Base-by-base conservation (phyloP, 371 early-diverging fungal genomes). In the Syncephalastrum monosporum region DNA sequence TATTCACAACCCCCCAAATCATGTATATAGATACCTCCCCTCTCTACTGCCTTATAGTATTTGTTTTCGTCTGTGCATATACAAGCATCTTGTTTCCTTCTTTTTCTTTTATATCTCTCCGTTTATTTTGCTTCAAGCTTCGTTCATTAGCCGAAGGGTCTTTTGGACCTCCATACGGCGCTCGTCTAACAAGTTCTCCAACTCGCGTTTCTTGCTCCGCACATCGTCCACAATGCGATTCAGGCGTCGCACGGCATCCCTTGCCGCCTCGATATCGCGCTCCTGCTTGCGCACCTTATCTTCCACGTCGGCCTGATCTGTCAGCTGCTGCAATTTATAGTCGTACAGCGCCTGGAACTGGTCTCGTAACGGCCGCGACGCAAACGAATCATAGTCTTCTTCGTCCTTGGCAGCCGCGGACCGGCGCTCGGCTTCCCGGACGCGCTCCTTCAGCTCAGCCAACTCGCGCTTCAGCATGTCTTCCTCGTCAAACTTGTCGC, bases 331-430 rank as follows among this genome's bases (percentile, higher is more conserved):
- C 38, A 79, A 43, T 44, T 79, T 79, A 55, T 79, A 79, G 51
- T 79, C 79, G 42, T 79, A 79, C 42, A 79, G 53, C 3, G 74
- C 74, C 61, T 79, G 79, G 55, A 75, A 79, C 54, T 79, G 76
- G 42, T 75, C 74, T 48, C 75, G 65, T 24, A 75, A 50, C 21
- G 79, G 75, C 14, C 74, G 69, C 10, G 74, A 65, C 17, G 72
- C 70, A 67, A 75, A 75, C 0, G 68, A 65, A n/a, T 71, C 71
- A 21, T 67, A 63, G 5, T 65, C 55, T 23, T 67, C 56, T 16
- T 57, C 58, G 19, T 50, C 54, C 38, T 63, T 66, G 27, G 58
- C 50, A 27, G 64, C 62, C 3, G 67, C 68, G 24, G 69, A 52
- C 16, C 57, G 63, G 25, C 56, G 57, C 47, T 79, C 74, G 29